Base-by-base conservation (phyloP, 495 filamentous ascomycete species). In the Darksidea phi region DNA sequence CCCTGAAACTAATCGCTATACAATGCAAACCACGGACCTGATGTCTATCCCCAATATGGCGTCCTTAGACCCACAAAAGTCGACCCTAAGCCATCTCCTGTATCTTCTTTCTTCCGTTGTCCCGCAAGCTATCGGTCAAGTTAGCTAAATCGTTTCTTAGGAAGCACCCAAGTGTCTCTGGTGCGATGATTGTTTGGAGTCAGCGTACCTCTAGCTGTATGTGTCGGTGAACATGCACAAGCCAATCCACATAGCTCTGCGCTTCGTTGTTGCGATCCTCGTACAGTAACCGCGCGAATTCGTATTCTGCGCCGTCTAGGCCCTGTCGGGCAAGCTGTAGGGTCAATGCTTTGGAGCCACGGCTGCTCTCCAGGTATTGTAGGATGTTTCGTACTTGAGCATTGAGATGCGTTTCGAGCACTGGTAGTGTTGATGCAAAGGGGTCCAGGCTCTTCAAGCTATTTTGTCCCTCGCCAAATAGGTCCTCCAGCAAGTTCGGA, bases 251-350 rank as follows among this genome's bases (percentile, higher is more conserved):
- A 76, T 99, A 97, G 66, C 88, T 93, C 74, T 93, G 90, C 32
- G 94, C 94, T 75, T 99, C 94, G 64, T 95, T 96, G 74, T 97
- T 97, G 63, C 94, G 82, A 71, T 99, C 94, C 76, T 99, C 94
- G 50, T 95, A 83, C 64, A 99, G 74, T 72, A 91, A 76, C 42
- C 91, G 78, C 41, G 95, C 94, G 76, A 97, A 99, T 74, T 99
- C 94, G 64, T 89, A 97, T 75, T 99, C 94, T 1, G 91, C 90
- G 0, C 94, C 94, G 68, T 99, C 94, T 1, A 97, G 77, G 0
- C 92, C 91, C 75, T 99, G 94, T 24, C 94, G 79, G 6, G 94
- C 94, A 24, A 99, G 73, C 75, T 99, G 94, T 49, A 99, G 82
- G 11, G 89, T 88, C 54, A 96, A 76, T 15, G 87, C 89, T 76